Evolutionary conservation across 768 basidiomycete genomes (phyloP).

Genomic region (Macrolepiota albuminosa): DNA sequence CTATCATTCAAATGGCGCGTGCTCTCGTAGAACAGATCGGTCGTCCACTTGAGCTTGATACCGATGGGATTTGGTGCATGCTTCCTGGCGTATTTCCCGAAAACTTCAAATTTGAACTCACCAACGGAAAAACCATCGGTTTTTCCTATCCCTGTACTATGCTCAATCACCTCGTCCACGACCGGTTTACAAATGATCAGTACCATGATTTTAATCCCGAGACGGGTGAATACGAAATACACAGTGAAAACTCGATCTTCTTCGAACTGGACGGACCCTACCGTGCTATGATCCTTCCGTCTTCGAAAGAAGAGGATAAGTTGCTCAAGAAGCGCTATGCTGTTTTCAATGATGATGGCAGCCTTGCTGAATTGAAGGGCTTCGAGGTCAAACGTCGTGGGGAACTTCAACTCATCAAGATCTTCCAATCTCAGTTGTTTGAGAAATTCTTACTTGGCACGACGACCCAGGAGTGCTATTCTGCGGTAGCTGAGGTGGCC

Average conservation of each 20-base stretch:
- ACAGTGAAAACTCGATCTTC: conserved; percentile 98
- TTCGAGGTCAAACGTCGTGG: conserved; percentile 99
- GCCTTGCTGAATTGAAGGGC: conserved; percentile 96
- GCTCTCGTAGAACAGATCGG: conserved; percentile 97
- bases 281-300: conserved; percentile 97
- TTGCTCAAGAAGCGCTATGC: conserved; percentile 98
- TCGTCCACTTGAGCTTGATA: conserved; percentile 94
- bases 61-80: conserved; percentile 99
- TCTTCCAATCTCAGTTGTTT: conserved; percentile 98
- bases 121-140: conserved; percentile 78
- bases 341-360: conserved; percentile 97
- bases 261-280: conserved; percentile 99
- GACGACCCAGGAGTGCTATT: conserved; percentile 94
- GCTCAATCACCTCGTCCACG: conserved; percentile 97
- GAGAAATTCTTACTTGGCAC: conserved; percentile 93
- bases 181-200: conserved; percentile 94
- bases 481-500: conserved; percentile 88
- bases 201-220: conserved; percentile 90
- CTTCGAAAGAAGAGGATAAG: conserved; percentile 99
- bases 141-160: conserved; percentile 99
- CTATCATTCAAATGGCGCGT: conserved; percentile 98
- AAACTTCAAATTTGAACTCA: conserved; percentile 92
- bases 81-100: conserved; percentile 96
- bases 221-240: conserved; percentile 79
- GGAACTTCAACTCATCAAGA: conserved; percentile 97